Evolutionary conservation across 2,329 filamentous ascomycete genomes (phyloP), one percentile per base, ranked within the genome.

Genomic region (Apiospora kogelbergensis): DNA sequence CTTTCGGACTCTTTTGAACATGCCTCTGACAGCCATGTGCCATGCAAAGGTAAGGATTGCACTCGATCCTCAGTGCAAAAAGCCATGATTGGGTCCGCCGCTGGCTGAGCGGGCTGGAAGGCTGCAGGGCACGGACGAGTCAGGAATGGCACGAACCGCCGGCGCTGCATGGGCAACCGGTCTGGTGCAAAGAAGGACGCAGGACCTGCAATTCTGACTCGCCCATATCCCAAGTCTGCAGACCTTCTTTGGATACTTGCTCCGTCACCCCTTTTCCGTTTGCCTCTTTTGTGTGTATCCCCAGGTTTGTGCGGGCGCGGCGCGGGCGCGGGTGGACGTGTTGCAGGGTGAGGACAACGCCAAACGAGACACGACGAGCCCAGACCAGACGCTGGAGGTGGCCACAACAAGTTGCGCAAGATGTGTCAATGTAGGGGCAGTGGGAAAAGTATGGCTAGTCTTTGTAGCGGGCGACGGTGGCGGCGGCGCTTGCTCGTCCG

Each of bases 101-200:
- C 46, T 30, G 46, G 46, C 46, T 53, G 46, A 53, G 46, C 46
- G 42, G 64, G 42, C 40, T 44, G 26, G 65, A 30, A 48, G 48
- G 65, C 65, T 67, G 65, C 65, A 65, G 41, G 30, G 63, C 63
- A 66, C 63, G 45, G 48, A 68, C 45, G 64, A 63, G 63, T 37
- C 44, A 63, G 33, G 63, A 63, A 66, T 33, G 22, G 37, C 64
- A 65, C 44, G 57, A 65, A 65, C 63, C 60, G 57, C 60, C 44
- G 64, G 40, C 42, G 57, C 46, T 44, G 53, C 48, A 65, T 68
- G 60, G 67, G 37, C 48, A 44, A 64, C 67, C 22, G 41, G 60
- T 68, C 57, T 45, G 53, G 40, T 37, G 40, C 41, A 53, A 53
- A 44, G 33, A 42, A 41, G 60, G n/a, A 44, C 33, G 42, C 13